Evolutionary conservation across 305 asterid species (phyloP).

Genomic region (Ajuga reptans): DNA sequence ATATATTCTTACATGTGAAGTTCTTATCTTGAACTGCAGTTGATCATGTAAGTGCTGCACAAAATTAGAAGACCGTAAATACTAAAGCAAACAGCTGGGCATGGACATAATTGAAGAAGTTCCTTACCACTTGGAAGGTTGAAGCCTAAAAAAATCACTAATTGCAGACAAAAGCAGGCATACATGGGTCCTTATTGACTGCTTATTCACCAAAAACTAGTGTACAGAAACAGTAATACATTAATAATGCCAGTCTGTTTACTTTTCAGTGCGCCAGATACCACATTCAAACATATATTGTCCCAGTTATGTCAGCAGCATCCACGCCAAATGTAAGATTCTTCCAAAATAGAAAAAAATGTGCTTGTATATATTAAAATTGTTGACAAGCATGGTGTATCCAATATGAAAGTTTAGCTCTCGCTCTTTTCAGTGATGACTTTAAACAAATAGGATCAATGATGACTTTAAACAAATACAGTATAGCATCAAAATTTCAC

Average conservation of each 20-base stretch:
- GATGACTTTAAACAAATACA: not conserved
- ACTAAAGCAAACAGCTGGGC: not conserved
- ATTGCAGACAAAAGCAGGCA: not conserved
- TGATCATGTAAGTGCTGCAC: slow-evolving; percentile 85
- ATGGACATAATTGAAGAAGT: slow-evolving; percentile 12
- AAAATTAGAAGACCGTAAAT: slow-evolving; percentile 24
- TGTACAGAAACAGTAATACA: not conserved
- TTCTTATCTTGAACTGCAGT: slow-evolving; percentile 76
- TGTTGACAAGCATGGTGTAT: not conserved
- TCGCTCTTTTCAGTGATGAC: not conserved
- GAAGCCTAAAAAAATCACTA: not conserved
- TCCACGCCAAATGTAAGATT: not conserved
- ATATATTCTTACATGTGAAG: slow-evolving; percentile 64
- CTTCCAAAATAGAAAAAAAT: not conserved
- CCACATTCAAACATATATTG: not conserved
- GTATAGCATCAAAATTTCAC: not conserved
- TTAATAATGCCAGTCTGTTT: not conserved
- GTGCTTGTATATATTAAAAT: not conserved
- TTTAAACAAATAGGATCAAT: not conserved
- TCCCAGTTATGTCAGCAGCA: not conserved
- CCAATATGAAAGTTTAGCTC: not conserved
- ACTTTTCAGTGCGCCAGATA: not conserved
- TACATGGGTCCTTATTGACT: not conserved
- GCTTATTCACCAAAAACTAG: slow-evolving; percentile 6
- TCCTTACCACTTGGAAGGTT: not conserved